Evolutionary conservation across 441 rosid genomes (phyloP).

Genomic region (Gossypium schwendimanii): DNA sequence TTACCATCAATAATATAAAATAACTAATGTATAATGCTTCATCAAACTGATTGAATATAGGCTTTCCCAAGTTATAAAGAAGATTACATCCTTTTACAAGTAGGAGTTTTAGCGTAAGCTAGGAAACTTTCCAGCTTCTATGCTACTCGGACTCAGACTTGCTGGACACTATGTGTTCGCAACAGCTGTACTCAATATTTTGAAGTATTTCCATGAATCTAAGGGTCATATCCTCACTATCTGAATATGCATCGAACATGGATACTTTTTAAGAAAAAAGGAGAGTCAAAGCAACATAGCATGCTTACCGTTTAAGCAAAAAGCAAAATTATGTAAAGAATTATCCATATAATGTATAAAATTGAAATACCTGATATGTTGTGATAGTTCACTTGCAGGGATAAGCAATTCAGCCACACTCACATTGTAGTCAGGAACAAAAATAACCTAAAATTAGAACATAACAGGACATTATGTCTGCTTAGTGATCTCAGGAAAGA

Average conservation of each 20-base stretch:
- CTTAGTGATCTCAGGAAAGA: background rate
- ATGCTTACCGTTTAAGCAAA: background rate
- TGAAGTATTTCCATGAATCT: background rate
- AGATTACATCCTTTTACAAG: background rate
- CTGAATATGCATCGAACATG: background rate
- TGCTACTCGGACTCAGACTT: background rate
- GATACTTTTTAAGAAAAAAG: background rate
- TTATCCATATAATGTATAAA: background rate
- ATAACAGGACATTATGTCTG: background rate
- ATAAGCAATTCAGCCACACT: conserved; percentile 92
- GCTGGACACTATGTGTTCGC: background rate
- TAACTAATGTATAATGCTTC: background rate
- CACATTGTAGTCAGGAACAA: conserved; percentile 93
- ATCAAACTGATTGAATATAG: background rate
- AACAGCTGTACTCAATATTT: background rate
- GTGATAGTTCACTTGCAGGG: conserved; percentile 96
- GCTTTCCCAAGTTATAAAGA: conserved; percentile 6
- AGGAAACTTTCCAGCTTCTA: background rate
- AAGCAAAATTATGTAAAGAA: background rate
- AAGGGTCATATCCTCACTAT: background rate
- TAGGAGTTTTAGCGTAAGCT: background rate
- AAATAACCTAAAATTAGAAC: conserved; percentile 51
- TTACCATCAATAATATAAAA: background rate
- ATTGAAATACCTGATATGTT: conserved; percentile 79
- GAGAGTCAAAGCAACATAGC: background rate